Evolutionary conservation across 2,329 filamentous ascomycete species (phyloP).

Genomic region (Emergomyces africanus): DNA sequence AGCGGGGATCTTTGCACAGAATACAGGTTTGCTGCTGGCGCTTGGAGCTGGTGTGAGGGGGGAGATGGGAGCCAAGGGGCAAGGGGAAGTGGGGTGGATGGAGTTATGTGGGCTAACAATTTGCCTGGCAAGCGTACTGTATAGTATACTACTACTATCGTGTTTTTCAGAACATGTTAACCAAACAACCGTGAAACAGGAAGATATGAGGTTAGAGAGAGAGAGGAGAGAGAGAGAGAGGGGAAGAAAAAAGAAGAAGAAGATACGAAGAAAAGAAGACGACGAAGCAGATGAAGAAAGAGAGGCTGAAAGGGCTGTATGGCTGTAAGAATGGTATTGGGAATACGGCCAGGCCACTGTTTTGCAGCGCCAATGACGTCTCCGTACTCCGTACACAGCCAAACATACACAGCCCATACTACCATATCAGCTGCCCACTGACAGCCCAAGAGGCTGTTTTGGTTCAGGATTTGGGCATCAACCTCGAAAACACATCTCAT

Average conservation of each 20-base stretch:
- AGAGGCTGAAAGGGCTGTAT: not conserved
- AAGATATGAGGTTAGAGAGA: not conserved
- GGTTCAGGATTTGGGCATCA: not conserved
- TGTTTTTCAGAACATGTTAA: not conserved
- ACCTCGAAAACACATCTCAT: not conserved
- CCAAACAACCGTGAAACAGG: not conserved
- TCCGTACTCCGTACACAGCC: no score
- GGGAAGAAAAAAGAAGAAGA: no score
- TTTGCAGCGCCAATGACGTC: not conserved
- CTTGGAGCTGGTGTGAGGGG: not conserved
- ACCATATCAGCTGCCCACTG: not conserved
- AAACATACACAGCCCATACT: not conserved
- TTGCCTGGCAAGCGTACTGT: not conserved
- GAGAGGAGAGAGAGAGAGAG: not conserved
- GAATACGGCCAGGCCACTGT: not conserved
- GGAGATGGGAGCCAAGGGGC: not conserved
- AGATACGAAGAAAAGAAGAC: not conserved
- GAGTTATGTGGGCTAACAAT: not conserved
- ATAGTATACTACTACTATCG: no score
- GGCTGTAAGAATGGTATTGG: not conserved
- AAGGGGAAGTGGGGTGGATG: not conserved
- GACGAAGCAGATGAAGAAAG: not conserved
- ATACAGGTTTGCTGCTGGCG: not conserved
- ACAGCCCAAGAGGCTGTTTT: not conserved
- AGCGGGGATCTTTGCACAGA: not conserved